phyloP scores from a whole-genome alignment of 1,284 basidiomycete genomes.

The Trichosporon faecale region DNA sequence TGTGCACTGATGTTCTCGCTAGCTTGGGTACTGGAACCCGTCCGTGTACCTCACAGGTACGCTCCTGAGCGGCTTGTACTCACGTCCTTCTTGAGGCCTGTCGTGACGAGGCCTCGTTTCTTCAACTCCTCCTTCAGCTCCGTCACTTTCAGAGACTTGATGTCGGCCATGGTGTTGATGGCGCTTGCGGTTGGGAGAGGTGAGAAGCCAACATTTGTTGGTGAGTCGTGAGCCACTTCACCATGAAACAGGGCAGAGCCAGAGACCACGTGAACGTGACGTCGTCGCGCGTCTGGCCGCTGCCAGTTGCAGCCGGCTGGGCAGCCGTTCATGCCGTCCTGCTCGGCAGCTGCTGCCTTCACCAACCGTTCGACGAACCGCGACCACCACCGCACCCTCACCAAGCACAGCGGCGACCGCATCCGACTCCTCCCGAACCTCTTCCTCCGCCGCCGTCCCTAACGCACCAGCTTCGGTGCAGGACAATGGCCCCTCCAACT shows the following conservation, averaged over 20 bases:
- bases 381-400: not conserved
- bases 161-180: constrained; percentile 11
- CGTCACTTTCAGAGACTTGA: constrained; percentile 38
- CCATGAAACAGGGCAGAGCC: not conserved
- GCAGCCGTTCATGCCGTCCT: no score
- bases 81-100: constrained; percentile 49
- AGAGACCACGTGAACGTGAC: not conserved
- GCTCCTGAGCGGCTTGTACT: constrained; percentile 17
- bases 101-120: constrained; percentile 40
- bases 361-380: not conserved
- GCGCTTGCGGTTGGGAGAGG: not conserved
- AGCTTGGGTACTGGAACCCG: not conserved
- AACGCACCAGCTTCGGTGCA: not conserved
- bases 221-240: not conserved
- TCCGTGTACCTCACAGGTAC: not conserved
- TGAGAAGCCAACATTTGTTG: not conserved
- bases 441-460: not conserved
- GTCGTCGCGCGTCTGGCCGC: not conserved
- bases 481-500: constrained; percentile 9
- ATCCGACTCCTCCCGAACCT: not conserved
- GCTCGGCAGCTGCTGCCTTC: not conserved
- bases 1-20: not conserved
- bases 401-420: not conserved
- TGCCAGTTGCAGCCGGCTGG: not conserved
- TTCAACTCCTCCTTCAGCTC: constrained; percentile 51